Percentiles rank a stretch among this genome's conserved stretches.
Evolutionary conservation across 805 yeast genomes (phyloP).

Genomic region (Hanseniaspora jakobsenii): DNA sequence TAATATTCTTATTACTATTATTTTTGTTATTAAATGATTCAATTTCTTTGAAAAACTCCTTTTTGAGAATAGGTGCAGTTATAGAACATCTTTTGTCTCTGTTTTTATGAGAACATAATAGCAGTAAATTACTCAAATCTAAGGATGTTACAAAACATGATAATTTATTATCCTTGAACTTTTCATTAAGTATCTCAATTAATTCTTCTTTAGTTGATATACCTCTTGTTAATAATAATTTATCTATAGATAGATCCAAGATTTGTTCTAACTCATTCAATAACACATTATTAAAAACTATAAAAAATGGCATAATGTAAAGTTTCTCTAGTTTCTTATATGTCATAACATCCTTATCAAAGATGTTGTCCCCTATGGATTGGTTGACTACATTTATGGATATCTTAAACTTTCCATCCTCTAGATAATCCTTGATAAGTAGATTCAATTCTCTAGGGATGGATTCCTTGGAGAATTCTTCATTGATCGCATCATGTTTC

Average conservation of each 20-base stretch:
- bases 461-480: slow-evolving; percentile 32
- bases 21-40: neutral
- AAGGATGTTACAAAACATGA: slow-evolving; percentile 24
- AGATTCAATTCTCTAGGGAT: slow-evolving; percentile 32
- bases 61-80: slow-evolving; percentile 82
- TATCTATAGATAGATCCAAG: slow-evolving; percentile 35
- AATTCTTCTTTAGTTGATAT: slow-evolving; percentile 19
- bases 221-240: slow-evolving; percentile 26
- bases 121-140: slow-evolving; percentile 35
- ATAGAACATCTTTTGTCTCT: slow-evolving; percentile 90
- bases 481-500: slow-evolving; percentile 55
- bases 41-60: slow-evolving; percentile 49
- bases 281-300: slow-evolving; percentile 30
- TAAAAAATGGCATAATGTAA: slow-evolving; percentile 11
- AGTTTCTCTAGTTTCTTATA: slow-evolving; percentile 11
- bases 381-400: slow-evolving; percentile 9
- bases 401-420: slow-evolving; percentile 24
- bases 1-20: neutral
- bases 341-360: slow-evolving; percentile 5
- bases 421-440: slow-evolving; percentile 32
- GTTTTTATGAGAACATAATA: slow-evolving; percentile 79
- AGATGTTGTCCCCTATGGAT: slow-evolving; percentile 7
- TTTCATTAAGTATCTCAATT: slow-evolving; percentile 15
- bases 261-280: slow-evolving; percentile 34
- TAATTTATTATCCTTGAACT: slow-evolving; percentile 23